Conservation (phyloP, 192 early-diverging fungal genomes). For the Coemansia javaensis region DNA sequence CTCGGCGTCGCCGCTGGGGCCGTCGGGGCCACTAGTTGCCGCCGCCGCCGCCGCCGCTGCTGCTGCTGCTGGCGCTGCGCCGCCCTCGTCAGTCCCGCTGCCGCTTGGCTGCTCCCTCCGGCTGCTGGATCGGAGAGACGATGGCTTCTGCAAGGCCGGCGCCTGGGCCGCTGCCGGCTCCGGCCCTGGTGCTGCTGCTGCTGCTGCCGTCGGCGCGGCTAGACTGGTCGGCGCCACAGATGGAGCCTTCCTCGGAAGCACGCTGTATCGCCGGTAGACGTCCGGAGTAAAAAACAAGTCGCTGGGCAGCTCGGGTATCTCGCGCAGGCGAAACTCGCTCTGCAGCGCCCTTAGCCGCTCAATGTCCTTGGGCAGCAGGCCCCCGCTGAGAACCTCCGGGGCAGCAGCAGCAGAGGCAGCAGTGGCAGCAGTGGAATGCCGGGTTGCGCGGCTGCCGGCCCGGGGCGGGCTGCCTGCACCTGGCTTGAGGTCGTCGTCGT, state of each 20-base stretch:
- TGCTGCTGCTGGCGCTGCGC: background rate
- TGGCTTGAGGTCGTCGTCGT: conserved; percentile 5
- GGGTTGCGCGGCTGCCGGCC: no score
- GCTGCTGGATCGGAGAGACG: conserved; percentile 17
- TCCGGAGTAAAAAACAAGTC: conserved; percentile 24
- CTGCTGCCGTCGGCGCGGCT: background rate
- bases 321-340: conserved; percentile 14
- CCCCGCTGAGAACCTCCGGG: background rate
- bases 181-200: background rate
- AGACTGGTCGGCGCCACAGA: background rate
- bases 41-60: background rate
- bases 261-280: conserved; percentile 31
- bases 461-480: no score
- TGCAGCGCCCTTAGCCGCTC: conserved; percentile 10
- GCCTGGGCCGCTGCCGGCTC: background rate
- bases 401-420: no score
- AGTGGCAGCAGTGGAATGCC: background rate
- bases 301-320: conserved; percentile 9
- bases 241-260: no score
- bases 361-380: background rate
- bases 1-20: no score
- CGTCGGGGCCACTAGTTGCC: no score
- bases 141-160: conserved; percentile 22
- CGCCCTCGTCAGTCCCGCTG: background rate
- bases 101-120: background rate